A percentile compares a stretch with the other conserved stretches of the same genome.
Conservation (phyloP, 2,329 filamentous ascomycete species). For the Seiridium unicorne region DNA sequence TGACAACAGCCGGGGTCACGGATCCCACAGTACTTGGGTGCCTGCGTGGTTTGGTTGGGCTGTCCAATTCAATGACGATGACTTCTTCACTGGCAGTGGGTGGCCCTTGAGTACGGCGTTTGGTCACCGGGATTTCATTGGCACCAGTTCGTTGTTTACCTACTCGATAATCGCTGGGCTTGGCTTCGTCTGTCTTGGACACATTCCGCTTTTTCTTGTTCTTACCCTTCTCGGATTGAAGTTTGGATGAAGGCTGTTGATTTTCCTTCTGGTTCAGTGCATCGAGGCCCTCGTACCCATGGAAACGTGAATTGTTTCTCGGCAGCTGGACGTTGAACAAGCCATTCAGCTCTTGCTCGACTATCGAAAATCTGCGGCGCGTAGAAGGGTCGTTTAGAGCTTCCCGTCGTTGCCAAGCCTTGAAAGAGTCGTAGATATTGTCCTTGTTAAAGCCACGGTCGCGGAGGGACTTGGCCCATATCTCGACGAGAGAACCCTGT, state of each 20-base stretch:
- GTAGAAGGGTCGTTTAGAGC: conserved; percentile 18
- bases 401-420: conserved; percentile 19
- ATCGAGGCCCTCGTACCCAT: background rate
- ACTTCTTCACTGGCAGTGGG: background rate
- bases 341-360: conserved; percentile 17
- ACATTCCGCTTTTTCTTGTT: background rate
- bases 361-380: conserved; percentile 24
- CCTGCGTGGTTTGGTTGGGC: background rate
- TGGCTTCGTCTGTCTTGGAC: background rate
- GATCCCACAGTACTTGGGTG: background rate
- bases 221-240: background rate
- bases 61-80: background rate
- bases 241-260: background rate
- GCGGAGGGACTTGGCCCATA: conserved; percentile 20
- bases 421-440: conserved; percentile 17
- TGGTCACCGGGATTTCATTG: conserved; percentile 6
- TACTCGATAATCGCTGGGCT: background rate
- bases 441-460: conserved; percentile 12
- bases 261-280: background rate
- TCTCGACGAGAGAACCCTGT: conserved; percentile 12
- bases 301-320: background rate
- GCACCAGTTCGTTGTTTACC: conserved; percentile 1
- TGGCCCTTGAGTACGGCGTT: background rate
- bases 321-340: conserved; percentile 9
- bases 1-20: background rate